Base-by-base conservation (phyloP, 2,329 filamentous ascomycete species). In the Sclerotiophoma versabilis region DNA sequence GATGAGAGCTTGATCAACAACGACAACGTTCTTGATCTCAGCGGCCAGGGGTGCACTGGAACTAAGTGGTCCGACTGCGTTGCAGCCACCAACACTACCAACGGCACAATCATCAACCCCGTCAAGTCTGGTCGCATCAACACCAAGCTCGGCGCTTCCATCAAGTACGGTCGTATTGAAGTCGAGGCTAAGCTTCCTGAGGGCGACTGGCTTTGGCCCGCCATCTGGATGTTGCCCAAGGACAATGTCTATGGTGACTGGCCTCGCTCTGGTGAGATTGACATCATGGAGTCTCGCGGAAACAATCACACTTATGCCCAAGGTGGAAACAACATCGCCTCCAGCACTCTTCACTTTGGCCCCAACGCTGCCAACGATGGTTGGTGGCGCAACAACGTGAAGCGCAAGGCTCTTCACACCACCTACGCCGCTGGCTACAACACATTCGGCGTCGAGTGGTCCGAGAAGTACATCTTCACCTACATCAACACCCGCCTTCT, bases 131-230 rank as follows among this genome's bases (percentile, higher is more conserved):
- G 86, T 6, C 88, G 91, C 57, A 86, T 96, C 76, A 89, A 87
- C 77, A 93, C 89, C 51, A 88, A 84, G 69, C 84, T 84, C 36
- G 85, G 87, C 14, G 86, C 86, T 6, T 82, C 77, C 14, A 90
- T 96, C 79, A 91, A 87, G 75, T 96, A 90, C 70, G 91, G 91
- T 41, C 88, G 90, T 36, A 83, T 96, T 46, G 90, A 96, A 71
- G 90, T 96, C 5, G 86, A 83, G 1, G 91, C 91, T 22, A 88
- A 88, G 75, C 77, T 95, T 23, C 90, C 91, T 4, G 75, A 80
- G 41, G 91, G 91, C 48, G 91, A 95, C 77, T 95, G 91, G 91
- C 82, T 96, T 10, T 95, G 91, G 91, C 91, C 91, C 2, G 90
- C 90, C n/a, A 93, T 96, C 67, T 93, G 90, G 89, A 90, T 96